Evolutionary conservation across 495 filamentous ascomycete species (phyloP), one percentile per base, ranked within the genome.

Genomic region (Halenospora varia): DNA sequence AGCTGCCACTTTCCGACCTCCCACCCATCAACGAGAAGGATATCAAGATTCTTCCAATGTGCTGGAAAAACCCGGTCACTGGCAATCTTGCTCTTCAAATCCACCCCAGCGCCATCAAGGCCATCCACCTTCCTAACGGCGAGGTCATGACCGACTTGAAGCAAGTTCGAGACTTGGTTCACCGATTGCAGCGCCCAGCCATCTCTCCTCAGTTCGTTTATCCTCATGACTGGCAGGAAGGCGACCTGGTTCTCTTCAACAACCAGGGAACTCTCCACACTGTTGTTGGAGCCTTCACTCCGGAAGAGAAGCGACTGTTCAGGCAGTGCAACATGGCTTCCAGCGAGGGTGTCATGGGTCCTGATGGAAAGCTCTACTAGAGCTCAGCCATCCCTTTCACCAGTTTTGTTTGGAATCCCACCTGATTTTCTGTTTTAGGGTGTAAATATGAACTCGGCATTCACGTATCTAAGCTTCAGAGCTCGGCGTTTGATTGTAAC

Each of bases 261-360:
- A 89, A 89, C 65, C 80, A 85, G 10, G 87, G 86, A 0, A 77
- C 88, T 19, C 60, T 89, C 51, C 87, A 91, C 68, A 82, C 81
- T 2, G 86, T 90, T 39, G 87, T 89, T 0, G 88, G 87, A 1
- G 85, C 85, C 1, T 90, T 91, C 68, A 79, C 77, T 44, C 77
- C 82, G 17, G 84, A 86, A 29, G 86, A 90, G 72, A 80, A 88
- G 22, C 70, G 87, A 23, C 59, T 91, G 56, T 90, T 91, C 61
- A 71, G 87, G 53, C 88, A 91, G 74, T 89, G 86, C 71, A 90
- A 90, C 66, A 73, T 89, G 67, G 85, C 86, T 26, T 84, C 81
- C 25, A 82, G 75, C 47, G 72, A 74, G 55, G 70, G 77, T 22
- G 79, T 81, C 10, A 57, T 76, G 59, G 82, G 81, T 0, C 78